Evolutionary conservation across 2,329 filamentous ascomycete genomes (phyloP), one percentile per base, ranked within the genome.

Genomic region (Metarhizium humberi): DNA sequence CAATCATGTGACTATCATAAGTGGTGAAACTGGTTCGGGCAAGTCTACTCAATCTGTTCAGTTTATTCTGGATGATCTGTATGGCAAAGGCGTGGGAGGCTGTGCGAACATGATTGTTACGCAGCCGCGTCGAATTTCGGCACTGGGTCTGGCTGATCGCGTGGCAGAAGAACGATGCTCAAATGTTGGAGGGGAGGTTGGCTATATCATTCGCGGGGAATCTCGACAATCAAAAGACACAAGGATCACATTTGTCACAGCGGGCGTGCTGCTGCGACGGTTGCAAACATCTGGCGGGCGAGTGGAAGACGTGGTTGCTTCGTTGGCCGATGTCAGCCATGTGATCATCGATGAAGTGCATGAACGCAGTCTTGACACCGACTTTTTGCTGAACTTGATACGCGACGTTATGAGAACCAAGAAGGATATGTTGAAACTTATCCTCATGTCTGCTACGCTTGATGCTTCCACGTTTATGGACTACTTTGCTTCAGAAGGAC

Each of bases 31-130:
- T 4, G 94, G 94, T 53, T 96, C 90, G 18, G 94, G 94, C 66
- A 99, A 99, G 71, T 96, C 90, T 51, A 97, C 94, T 0, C 94
- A 99, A 69, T 94, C 90, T 2, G 90, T 97, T 38, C 94, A 99
- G 69, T 99, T 97, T 69, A 80, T 99, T 47, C 78, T 99, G 1
- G 94, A 99, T 64, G 90, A 97, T 63, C 75, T 97, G 59, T 95
- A 96, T 63, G 78, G 81, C 58, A 79, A 81, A 49, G 82, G 86
- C 7, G 77, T 95, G 8, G 94, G 92, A 2, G 81, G 81, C 13
- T 82, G 82, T 13, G 88, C 86, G 36, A 96, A 95, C 65, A 95
- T 99, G 59, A 84, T 99, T 57, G 96, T 95, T 64, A 99, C 94
- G 0, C 94, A 99, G 64, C 94, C 94, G 25, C 85, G 94, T 56